A percentile compares a stretch with the other conserved stretches of the same genome.
These are phyloP conservation scores for Ceratobasidium sp. DNA, from an alignment of 1,284 basidiomycete genomes.

Conservation along the genomic window DNA sequence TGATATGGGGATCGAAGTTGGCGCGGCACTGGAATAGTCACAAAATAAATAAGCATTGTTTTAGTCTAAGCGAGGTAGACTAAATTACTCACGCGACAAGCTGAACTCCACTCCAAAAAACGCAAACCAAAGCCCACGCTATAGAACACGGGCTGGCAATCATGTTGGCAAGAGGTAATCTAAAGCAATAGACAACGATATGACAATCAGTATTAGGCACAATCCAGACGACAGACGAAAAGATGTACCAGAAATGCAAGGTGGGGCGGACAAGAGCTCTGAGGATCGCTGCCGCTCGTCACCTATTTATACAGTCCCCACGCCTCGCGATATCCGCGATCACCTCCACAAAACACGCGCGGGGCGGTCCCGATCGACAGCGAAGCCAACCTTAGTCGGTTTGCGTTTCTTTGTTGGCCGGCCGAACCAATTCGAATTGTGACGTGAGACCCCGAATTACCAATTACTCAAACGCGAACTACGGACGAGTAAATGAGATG, in stretches of 20 bases:
- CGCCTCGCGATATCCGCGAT: conserved; percentile 35
- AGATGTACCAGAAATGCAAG: too few relatives aligned
- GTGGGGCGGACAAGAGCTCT: not conserved
- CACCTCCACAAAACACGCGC: conserved; percentile 24
- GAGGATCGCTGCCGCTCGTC: not conserved
- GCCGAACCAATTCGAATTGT: conserved; percentile 9
- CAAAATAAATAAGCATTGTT: not conserved
- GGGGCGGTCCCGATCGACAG: conserved; percentile 31
- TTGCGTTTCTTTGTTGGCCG: conserved; percentile 18
- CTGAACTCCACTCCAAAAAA: not conserved
- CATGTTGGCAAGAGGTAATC: too few relatives aligned
- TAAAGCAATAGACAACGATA: too few relatives aligned
- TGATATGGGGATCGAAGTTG: not conserved
- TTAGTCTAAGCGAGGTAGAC: not conserved
- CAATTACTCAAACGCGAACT: conserved; percentile 1
- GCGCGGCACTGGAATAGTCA: conserved; percentile 1
- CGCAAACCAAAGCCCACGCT: not conserved
- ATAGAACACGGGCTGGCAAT: not conserved
- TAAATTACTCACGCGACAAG: conserved; percentile 6
- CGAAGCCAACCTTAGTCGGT: conserved; percentile 8
- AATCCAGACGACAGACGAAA: too few relatives aligned
- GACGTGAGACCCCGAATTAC: conserved; percentile 8
- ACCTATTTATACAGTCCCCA: conserved; percentile 9
- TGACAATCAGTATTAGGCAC: too few relatives aligned
- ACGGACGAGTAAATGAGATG: too few relatives aligned